phyloP scores from a whole-genome alignment of 164 flowering plant genomes.

The Kingdonia uniflora region DNA sequence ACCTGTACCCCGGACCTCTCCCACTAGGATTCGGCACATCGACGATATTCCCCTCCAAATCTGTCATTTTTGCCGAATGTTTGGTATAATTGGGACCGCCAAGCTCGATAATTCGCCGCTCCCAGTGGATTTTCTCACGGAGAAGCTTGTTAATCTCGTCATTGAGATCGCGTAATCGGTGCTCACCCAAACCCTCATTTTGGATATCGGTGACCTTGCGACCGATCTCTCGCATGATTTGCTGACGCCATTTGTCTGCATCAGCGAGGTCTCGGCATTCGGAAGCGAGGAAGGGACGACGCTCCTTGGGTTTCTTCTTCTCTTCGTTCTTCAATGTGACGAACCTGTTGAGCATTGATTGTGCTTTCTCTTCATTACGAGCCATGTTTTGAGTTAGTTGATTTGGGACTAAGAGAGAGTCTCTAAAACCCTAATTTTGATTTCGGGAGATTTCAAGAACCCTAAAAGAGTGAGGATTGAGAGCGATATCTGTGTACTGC shows the following conservation, averaged over 20 bases:
- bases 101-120: conserved; percentile 70
- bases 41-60: conserved; percentile 83
- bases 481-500: no score
- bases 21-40: conserved; percentile 96
- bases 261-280: conserved; percentile 92
- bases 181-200: conserved; percentile 90
- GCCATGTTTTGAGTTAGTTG: no score
- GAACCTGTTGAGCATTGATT: no score
- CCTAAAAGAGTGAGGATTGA: no score
- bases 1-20: conserved; percentile 84
- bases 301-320: conserved; percentile 86
- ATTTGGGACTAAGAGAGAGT: no score
- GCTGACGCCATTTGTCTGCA: conserved; percentile 93
- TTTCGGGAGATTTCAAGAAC: no score
- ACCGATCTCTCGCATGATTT: conserved; percentile 92
- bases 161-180: conserved; percentile 78
- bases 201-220: conserved; percentile 89
- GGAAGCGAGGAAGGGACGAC: conserved; percentile 87
- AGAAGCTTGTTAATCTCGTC: conserved; percentile 92
- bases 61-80: conserved; percentile 76
- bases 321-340: no score
- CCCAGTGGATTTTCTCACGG: conserved; percentile 84
- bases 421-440: no score
- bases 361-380: no score
- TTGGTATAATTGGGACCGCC: conserved; percentile 76